Conservation (phyloP, 305 asterid genomes). For the Plantago coronopus region DNA sequence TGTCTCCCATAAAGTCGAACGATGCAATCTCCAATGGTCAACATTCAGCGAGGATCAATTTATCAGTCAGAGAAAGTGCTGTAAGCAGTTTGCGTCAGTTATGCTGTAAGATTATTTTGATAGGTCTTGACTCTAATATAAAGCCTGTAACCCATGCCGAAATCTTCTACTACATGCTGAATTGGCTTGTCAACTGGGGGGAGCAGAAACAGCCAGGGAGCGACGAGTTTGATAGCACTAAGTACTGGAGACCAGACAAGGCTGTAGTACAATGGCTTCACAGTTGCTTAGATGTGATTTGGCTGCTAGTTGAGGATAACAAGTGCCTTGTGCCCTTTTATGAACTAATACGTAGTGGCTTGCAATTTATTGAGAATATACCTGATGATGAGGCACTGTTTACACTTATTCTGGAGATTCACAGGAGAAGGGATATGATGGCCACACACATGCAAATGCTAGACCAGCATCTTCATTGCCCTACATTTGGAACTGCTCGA, state of each 20-base stretch:
- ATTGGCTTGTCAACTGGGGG: slow-evolving; percentile 93
- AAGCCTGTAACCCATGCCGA: slow-evolving; percentile 81
- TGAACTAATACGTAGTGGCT: slow-evolving; percentile 84
- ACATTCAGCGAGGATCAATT: slow-evolving; percentile 45
- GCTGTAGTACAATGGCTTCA: slow-evolving; percentile 87
- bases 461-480: slow-evolving; percentile 97
- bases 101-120: slow-evolving; percentile 84
- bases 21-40: slow-evolving; percentile 53
- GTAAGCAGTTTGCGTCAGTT: slow-evolving; percentile 78
- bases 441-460: slow-evolving; percentile 98
- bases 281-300: slow-evolving; percentile 87
- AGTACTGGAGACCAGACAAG: slow-evolving; percentile 72
- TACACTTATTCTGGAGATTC: slow-evolving; percentile 91
- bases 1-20: slow-evolving; percentile 71
- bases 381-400: slow-evolving; percentile 96
- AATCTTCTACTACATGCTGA: slow-evolving; percentile 70
- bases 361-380: slow-evolving; percentile 88
- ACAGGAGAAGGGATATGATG: slow-evolving; percentile 93
- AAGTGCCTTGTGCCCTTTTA: slow-evolving; percentile 90
- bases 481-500: slow-evolving; percentile 93
- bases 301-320: slow-evolving; percentile 82
- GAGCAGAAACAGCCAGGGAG: slow-evolving; percentile 58
- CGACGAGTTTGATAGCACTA: slow-evolving; percentile 67
- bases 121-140: slow-evolving; percentile 65
- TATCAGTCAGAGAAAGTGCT: slow-evolving; percentile 56